Base-by-base conservation (phyloP, 2,329 filamentous ascomycete genomes). In the Fusarium subglutinans region DNA sequence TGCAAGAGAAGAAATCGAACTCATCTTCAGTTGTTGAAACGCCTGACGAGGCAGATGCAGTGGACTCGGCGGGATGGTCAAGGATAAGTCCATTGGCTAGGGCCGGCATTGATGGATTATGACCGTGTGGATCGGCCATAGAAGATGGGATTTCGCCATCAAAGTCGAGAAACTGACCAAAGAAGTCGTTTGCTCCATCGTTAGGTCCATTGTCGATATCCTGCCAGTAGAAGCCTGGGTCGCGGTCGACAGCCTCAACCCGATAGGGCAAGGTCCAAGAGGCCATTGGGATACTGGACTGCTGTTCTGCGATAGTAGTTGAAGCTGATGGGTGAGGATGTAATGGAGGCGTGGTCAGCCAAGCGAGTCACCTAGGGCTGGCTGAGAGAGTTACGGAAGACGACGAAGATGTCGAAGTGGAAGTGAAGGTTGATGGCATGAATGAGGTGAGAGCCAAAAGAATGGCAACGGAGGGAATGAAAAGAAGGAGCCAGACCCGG, bases 91-190 rank as follows among this genome's bases (percentile, higher is more conserved):
- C 67, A 30, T 82, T 80, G 15, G 77, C 63, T 59, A 79, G 68
- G 54, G 69, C 62, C 20, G 78, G 67, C 57, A 81, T 76, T 48
- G 76, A 65, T 45, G 78, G 61, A 60, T 75, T 63, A 24, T 71
- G 65, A 20, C 64, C 62, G 55, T 76, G 73, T 47, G 77, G 68
- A 61, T 67, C 72, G 30, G 70, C 67, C 68, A 73, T 76, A 43
- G 76, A 69, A 14, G 76, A 64, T 28, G 68, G 60, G n/a, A 75
- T 74, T 55, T 78, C 78, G 63, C 66, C 76, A 41, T 82, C 82
- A 63, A 83, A 81, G 78, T 83, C 78, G 72, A 83, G 76, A 64
- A 82, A 83, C 73, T 83, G 80, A 24, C 80, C 79, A 63, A 83
- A 82, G 56, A 83, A 77, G 72, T 83, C 82, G 73, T 70, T 78